phyloP scores from a whole-genome alignment of 2,329 filamentous ascomycete species.

The Didymellaceae sp. region DNA sequence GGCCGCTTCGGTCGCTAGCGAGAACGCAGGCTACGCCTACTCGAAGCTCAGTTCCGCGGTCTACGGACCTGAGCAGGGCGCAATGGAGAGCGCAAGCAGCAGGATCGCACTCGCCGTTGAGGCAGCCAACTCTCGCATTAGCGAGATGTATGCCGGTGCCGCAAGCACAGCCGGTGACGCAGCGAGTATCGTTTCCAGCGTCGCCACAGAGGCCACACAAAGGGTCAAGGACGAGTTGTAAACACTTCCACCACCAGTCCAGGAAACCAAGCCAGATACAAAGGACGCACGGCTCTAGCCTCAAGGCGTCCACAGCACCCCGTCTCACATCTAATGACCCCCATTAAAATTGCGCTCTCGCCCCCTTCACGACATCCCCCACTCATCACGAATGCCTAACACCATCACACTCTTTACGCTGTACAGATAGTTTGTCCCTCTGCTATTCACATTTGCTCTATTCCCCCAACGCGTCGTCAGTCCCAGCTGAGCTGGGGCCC shows the following conservation, averaged over 20 bases:
- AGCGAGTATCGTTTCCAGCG: constrained; percentile 53
- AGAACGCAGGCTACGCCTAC: constrained; percentile 45
- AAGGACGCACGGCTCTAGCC: background rate
- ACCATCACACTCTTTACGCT: constrained; percentile 19
- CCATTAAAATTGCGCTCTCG: constrained; percentile 8
- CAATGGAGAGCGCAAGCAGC: constrained; percentile 54
- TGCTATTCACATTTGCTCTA: constrained; percentile 9
- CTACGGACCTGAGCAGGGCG: constrained; percentile 56
- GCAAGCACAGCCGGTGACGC: constrained; percentile 53
- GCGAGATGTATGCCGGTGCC: constrained; percentile 47
- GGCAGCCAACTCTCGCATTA: constrained; percentile 53
- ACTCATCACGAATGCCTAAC: constrained; percentile 1
- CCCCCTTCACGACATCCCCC: background rate
- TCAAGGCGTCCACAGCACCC: background rate
- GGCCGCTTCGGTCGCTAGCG: constrained; percentile 53
- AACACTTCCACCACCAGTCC: background rate
- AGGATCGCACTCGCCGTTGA: constrained; percentile 52
- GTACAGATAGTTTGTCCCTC: constrained; percentile 13
- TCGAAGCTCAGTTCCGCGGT: constrained; percentile 53
- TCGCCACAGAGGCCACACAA: constrained; percentile 49
- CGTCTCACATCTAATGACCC: background rate
- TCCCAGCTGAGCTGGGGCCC: constrained; percentile 2
- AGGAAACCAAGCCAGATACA: background rate
- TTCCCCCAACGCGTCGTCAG: constrained; percentile 6
- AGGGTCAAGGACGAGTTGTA: constrained; percentile 62